A percentile compares a stretch with the other conserved stretches of the same genome.
Conservation (phyloP, 257 asterid genomes). For the Petunia secreta region DNA sequence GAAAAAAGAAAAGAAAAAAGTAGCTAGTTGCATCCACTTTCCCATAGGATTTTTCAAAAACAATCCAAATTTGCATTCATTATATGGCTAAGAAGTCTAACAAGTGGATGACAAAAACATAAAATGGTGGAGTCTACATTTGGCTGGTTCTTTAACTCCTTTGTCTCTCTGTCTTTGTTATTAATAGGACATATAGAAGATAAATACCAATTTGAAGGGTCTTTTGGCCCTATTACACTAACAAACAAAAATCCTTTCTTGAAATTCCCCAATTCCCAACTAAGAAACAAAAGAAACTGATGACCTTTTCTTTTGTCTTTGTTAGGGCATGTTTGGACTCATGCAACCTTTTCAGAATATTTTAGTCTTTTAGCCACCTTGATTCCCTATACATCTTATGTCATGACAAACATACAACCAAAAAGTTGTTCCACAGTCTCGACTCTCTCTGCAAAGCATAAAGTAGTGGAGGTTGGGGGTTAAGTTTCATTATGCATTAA, state of each 20-base stretch:
- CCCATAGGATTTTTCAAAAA: neutral
- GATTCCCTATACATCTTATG: conserved; percentile 73
- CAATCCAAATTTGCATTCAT: neutral
- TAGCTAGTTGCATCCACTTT: too few relatives aligned
- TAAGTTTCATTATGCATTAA: neutral
- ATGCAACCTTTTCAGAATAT: conserved; percentile 53
- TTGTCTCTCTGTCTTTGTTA: conserved; percentile 34
- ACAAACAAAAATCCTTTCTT: conserved; percentile 33
- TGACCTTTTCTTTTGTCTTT: conserved; percentile 58
- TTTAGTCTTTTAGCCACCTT: conserved; percentile 47
- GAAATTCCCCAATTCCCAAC: conserved; percentile 37
- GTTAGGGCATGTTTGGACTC: conserved; percentile 79
- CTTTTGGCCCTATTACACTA: conserved; percentile 27
- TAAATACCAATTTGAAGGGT: conserved; percentile 21
- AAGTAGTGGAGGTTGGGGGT: conserved; percentile 35
- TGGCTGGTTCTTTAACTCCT: conserved; percentile 30
- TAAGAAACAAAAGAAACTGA: conserved; percentile 48
- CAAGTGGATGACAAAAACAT: conserved; percentile 27
- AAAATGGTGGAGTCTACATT: conserved; percentile 33
- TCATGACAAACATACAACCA: conserved; percentile 58
- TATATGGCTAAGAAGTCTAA: neutral
- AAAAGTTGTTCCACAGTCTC: conserved; percentile 32
- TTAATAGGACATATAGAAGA: conserved; percentile 20
- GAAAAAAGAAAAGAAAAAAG: neutral
- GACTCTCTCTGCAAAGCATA: conserved; percentile 24